Conservation (phyloP, 441 rosid genomes). For the Kokia cookei region DNA sequence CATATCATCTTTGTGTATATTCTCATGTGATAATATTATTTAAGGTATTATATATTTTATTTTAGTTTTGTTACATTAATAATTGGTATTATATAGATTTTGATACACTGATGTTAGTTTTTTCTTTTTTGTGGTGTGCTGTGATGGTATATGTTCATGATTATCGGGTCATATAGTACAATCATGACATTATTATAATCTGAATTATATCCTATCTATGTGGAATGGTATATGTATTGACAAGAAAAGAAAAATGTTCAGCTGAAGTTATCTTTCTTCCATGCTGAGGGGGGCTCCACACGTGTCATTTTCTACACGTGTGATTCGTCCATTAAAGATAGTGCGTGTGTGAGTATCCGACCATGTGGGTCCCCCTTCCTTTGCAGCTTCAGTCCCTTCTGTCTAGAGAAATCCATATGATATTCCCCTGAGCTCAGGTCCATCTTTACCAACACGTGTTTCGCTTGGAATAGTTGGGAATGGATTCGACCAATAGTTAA, state of each 20-base stretch:
- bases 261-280: neutral
- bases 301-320: neutral
- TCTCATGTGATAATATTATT: neutral
- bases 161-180: neutral
- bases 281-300: neutral
- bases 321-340: neutral
- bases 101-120: too few relatives aligned
- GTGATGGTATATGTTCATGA: neutral
- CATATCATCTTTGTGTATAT: neutral
- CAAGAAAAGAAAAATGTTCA: neutral
- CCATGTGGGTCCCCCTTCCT: neutral
- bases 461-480: neutral
- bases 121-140: neutral
- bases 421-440: neutral
- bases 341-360: neutral
- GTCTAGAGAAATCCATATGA: neutral
- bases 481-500: neutral
- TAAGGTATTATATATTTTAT: neutral
- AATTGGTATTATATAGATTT: too few relatives aligned
- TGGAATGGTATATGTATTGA: neutral
- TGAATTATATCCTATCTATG: neutral
- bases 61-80: neutral
- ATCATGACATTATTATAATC: neutral
- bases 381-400: neutral
- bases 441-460: neutral